Conservation (phyloP, 352 stramenopile species). For the Thalassiosira mediterranea region DNA sequence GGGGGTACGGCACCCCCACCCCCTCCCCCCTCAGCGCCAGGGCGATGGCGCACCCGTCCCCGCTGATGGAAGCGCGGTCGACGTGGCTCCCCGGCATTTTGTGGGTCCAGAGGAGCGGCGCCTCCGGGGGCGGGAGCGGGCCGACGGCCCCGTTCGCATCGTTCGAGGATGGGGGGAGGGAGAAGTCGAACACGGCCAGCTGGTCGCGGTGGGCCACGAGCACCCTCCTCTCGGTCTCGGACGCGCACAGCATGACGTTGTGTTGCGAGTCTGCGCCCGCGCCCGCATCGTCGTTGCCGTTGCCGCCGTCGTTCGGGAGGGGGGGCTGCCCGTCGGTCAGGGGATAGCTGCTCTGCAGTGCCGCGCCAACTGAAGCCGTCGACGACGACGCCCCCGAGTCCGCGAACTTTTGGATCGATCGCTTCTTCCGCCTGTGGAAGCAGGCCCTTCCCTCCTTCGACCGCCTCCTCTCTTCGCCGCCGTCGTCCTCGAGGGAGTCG, state of each 20-base stretch:
- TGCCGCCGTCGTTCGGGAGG: slow-evolving; percentile 6
- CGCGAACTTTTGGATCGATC: neutral
- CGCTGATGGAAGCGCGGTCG: slow-evolving; percentile 60
- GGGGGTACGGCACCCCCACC: slow-evolving; percentile 52
- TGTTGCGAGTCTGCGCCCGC: neutral
- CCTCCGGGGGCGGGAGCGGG: slow-evolving; percentile 11
- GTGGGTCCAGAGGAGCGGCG: slow-evolving; percentile 51
- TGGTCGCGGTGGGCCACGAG: slow-evolving; percentile 73
- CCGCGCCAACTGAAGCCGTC: neutral
- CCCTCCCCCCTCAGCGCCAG: slow-evolving; percentile 58
- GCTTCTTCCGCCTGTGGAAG: neutral
- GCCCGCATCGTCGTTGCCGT: neutral
- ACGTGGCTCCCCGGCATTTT: slow-evolving; percentile 35
- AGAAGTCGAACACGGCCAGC: slow-evolving; percentile 76
- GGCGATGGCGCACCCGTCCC: slow-evolving; percentile 75
- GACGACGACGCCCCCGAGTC: neutral
- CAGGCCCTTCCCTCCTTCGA: slow-evolving; percentile 2
- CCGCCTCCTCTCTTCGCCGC: too few species aligned
- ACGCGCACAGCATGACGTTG: slow-evolving; percentile 45
- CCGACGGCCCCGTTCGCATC: neutral
- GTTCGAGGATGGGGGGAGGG: neutral
- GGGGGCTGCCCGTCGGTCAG: slow-evolving; percentile 27
- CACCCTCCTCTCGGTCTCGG: slow-evolving; percentile 59
- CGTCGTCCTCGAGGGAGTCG: neutral
- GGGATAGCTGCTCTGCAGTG: slow-evolving; percentile 1